phyloP scores from a whole-genome alignment of 2,329 filamentous ascomycete genomes.

The Aquanectria penicillioides region DNA sequence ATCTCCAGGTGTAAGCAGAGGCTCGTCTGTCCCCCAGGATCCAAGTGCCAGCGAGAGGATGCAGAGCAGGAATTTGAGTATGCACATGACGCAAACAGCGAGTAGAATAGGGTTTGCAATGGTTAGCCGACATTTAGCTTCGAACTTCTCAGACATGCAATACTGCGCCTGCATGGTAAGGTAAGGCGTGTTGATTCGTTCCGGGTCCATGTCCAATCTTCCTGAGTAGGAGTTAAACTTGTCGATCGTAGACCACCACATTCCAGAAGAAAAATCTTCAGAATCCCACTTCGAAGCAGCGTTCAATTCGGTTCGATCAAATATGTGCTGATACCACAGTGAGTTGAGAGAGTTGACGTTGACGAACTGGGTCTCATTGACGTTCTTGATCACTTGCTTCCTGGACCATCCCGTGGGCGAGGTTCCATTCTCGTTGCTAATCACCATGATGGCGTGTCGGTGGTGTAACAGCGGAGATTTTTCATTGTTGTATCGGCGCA shows the following conservation, averaged over 20 bases:
- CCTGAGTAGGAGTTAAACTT: slow-evolving; percentile 13
- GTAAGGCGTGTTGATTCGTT: not conserved
- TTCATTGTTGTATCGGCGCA: slow-evolving; percentile 22
- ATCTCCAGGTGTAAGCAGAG: slow-evolving; percentile 30
- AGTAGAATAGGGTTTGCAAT: slow-evolving; percentile 28
- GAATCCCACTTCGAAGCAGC: not conserved
- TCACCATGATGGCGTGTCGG: slow-evolving; percentile 24
- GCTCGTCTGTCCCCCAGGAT: slow-evolving; percentile 21
- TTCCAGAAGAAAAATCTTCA: no score
- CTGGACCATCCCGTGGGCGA: slow-evolving; percentile 22
- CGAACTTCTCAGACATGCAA: slow-evolving; percentile 23
- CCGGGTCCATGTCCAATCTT: slow-evolving; percentile 1
- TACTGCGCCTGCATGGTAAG: slow-evolving; percentile 14
- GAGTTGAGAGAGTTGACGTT: slow-evolving; percentile 1
- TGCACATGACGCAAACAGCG: slow-evolving; percentile 28
- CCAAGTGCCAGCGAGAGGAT: slow-evolving; percentile 16
- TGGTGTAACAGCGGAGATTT: slow-evolving; percentile 17
- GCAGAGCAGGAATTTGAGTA: slow-evolving; percentile 22
- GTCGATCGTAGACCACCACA: not conserved
- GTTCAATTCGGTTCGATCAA: slow-evolving; percentile 8
- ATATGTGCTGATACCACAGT: slow-evolving; percentile 14
- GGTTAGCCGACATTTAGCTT: slow-evolving; percentile 22
- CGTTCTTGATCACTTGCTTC: slow-evolving; percentile 16
- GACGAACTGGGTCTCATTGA: not conserved
- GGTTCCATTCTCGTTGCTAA: slow-evolving; percentile 21